Conservation (phyloP, 352 stramenopile species). For the Phytophthora podocarpi region DNA sequence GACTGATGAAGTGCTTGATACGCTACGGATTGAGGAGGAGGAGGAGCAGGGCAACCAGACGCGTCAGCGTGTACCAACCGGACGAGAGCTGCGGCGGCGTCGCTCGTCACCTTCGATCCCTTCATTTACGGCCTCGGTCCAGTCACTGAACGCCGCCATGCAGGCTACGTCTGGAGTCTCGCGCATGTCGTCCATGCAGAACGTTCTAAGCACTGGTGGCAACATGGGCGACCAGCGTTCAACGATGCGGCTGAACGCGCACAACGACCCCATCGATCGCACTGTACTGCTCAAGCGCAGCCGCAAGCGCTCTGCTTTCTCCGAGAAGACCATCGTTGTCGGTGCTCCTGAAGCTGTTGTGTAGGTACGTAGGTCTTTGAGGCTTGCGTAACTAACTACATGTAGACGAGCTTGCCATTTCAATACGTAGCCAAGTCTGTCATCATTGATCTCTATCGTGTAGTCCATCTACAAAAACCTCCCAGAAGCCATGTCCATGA, state of each 20-base stretch:
- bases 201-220: constrained; percentile 31
- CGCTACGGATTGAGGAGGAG: constrained; percentile 53
- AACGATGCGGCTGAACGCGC: constrained; percentile 63
- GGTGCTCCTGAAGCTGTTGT: constrained; percentile 83
- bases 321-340: constrained; percentile 89
- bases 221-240: constrained; percentile 45
- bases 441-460: constrained; percentile 1
- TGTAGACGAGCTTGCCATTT: constrained; percentile 16
- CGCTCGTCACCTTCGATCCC: constrained; percentile 87
- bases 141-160: constrained; percentile 81
- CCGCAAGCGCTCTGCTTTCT: constrained; percentile 71
- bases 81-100: constrained; percentile 62
- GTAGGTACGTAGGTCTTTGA: constrained; percentile 39
- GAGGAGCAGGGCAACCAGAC: constrained; percentile 52
- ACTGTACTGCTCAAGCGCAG: constrained; percentile 82
- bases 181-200: constrained; percentile 56
- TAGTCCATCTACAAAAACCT: constrained; percentile 52
- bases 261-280: constrained; percentile 71
- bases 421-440: constrained; percentile 17
- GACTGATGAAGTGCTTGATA: constrained; percentile 82
- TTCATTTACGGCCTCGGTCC: constrained; percentile 85
- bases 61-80: constrained; percentile 48
- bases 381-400: neutral
- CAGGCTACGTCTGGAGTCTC: constrained; percentile 63
- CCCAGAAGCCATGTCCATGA: constrained; percentile 71